Conservation (phyloP, 2,329 filamentous ascomycete genomes). For the Periconia macrospinosa region DNA sequence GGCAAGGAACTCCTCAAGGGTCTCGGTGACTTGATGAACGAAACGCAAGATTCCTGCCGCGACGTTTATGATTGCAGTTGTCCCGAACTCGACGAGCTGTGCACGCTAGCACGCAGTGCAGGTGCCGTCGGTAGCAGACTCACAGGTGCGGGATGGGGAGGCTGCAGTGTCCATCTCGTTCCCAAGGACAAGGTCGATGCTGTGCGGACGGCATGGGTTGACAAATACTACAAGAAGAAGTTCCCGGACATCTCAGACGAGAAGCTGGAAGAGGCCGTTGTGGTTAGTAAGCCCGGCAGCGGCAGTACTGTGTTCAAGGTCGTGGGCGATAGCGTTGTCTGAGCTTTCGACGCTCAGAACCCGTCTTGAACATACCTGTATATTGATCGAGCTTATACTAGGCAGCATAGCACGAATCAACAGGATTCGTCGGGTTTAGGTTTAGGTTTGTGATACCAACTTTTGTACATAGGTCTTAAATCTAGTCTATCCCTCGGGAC, state of each 20-base stretch:
- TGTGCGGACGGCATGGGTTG: constrained; percentile 76
- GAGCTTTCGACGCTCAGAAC: not conserved
- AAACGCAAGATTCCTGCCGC: constrained; percentile 84
- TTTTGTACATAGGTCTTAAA: no score
- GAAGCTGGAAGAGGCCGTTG: constrained; percentile 76
- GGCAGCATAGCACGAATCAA: no score
- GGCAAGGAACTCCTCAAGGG: constrained; percentile 68
- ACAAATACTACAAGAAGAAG: constrained; percentile 78
- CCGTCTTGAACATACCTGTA: no score
- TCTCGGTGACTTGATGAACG: constrained; percentile 83
- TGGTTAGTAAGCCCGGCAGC: constrained; percentile 84
- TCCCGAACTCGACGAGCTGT: constrained; percentile 88
- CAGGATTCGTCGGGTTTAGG: no score
- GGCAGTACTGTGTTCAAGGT: constrained; percentile 55
- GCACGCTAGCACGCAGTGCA: constrained; percentile 72
- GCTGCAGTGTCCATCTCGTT: constrained; percentile 91
- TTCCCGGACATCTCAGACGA: constrained; percentile 70
- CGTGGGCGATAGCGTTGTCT: constrained; percentile 33
- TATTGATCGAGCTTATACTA: no score
- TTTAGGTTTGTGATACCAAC: no score
- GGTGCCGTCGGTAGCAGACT: constrained; percentile 84
- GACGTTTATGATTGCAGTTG: constrained; percentile 91
- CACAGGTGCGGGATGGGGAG: constrained; percentile 95
- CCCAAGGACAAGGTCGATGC: constrained; percentile 77
- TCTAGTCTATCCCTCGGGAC: no score